phyloP scores from a whole-genome alignment of 2,329 filamentous ascomycete species.

The Juglanconis juglandina region DNA sequence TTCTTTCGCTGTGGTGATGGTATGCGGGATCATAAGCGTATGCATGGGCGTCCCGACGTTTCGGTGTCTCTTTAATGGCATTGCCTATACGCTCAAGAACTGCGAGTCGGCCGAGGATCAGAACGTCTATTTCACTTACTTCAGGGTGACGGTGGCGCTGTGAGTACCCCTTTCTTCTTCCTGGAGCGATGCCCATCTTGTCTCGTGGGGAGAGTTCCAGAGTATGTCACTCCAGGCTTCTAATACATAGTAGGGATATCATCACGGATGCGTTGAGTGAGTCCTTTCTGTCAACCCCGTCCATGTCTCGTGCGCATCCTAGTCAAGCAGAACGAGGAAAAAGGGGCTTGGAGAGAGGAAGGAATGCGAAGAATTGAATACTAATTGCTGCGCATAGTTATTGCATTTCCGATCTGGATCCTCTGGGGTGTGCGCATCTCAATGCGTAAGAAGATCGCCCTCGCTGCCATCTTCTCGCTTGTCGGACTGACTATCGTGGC shows the following conservation, averaged over 20 bases:
- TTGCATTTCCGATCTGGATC: slow-evolving; percentile 16
- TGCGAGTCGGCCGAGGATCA: slow-evolving; percentile 12
- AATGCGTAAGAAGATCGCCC: slow-evolving; percentile 13
- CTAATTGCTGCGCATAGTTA: slow-evolving; percentile 1
- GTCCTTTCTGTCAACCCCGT: background rate
- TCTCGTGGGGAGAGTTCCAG: background rate
- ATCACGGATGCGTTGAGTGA: slow-evolving; percentile 8
- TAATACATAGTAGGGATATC: background rate
- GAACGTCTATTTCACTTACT: slow-evolving; percentile 15
- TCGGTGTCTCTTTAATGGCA: slow-evolving; percentile 12
- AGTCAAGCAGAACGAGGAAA: background rate
- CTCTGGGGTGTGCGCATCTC: slow-evolving; percentile 16
- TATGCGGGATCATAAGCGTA: slow-evolving; percentile 6
- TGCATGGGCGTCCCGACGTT: slow-evolving; percentile 15
- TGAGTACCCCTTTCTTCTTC: background rate
- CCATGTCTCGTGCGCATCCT: background rate
- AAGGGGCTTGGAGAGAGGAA: background rate
- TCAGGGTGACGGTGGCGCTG: slow-evolving; percentile 14
- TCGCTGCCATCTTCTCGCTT: slow-evolving; percentile 16
- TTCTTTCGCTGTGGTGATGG: slow-evolving; percentile 9
- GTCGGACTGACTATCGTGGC: slow-evolving; percentile 16
- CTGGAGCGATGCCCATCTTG: background rate
- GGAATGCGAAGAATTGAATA: background rate
- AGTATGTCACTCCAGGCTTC: background rate
- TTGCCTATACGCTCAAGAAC: slow-evolving; percentile 4